Evolutionary conservation across 495 filamentous ascomycete genomes (phyloP).

Genomic region (Emericellopsis terricola): DNA sequence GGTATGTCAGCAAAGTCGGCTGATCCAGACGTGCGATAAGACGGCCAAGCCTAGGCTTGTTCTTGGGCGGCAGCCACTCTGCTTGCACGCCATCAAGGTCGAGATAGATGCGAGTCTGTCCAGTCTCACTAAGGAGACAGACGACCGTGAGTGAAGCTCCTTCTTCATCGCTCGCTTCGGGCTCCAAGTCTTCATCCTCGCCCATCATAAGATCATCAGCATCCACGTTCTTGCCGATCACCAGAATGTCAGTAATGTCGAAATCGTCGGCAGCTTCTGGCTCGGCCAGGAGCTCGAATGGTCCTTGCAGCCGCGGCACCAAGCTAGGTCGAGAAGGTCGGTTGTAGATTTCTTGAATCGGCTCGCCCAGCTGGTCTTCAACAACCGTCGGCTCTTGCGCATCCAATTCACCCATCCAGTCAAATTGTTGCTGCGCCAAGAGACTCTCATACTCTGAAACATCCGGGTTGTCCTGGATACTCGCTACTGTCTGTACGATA

Average conservation of each 20-base stretch:
- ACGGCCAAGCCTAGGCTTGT: conserved; percentile 22
- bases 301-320: conserved; percentile 69
- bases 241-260: conserved; percentile 39
- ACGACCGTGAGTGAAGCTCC: conserved; percentile 55
- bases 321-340: conserved; percentile 53
- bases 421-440: conserved; percentile 50
- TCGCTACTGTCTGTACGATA: conserved; percentile 46
- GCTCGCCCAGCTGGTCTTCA: conserved; percentile 18
- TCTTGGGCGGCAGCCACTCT: conserved; percentile 57
- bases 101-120: conserved; percentile 59
- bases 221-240: conserved; percentile 36
- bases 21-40: conserved; percentile 9
- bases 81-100: conserved; percentile 67
- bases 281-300: conserved; percentile 53
- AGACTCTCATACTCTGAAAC: conserved; percentile 36
- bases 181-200: conserved; percentile 35
- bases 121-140: conserved; percentile 55
- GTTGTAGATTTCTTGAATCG: conserved; percentile 39
- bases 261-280: conserved; percentile 46
- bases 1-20: conserved; percentile 28
- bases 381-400: conserved; percentile 46
- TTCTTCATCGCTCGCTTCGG: conserved; percentile 37
- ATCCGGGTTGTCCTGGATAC: conserved; percentile 36
- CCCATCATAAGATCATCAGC: conserved; percentile 40
- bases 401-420: conserved; percentile 72